A percentile compares a stretch with the other conserved stretches of the same genome.
phyloP scores from a whole-genome alignment of 768 basidiomycete species.

The Amanita inopinata region DNA sequence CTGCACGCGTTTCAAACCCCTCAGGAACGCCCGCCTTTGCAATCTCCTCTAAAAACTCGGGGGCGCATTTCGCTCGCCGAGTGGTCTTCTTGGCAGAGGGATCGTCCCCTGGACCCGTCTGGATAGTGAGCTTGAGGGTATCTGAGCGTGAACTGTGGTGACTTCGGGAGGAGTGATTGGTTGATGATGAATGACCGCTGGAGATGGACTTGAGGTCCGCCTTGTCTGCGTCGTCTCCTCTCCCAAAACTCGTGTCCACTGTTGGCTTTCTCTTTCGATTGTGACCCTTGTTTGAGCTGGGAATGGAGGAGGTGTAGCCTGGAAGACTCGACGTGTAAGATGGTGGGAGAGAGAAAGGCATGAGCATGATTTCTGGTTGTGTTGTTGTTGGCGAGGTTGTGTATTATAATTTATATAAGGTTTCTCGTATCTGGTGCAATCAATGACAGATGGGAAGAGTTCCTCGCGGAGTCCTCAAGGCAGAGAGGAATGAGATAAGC shows the following conservation, averaged over 20 bases:
- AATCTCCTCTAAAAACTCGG: conserved; percentile 35
- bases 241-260: not conserved
- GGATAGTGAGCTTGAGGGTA: conserved; percentile 7
- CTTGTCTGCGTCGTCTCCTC: not conserved
- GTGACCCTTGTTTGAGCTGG: not conserved
- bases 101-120: not conserved
- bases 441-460: conserved; percentile 10
- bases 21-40: conserved; percentile 22
- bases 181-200: conserved; percentile 1
- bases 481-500: conserved; percentile 11
- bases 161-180: not conserved
- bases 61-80: conserved; percentile 32
- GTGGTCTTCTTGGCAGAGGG: not conserved
- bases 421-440: conserved; percentile 3
- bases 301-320: conserved; percentile 10
- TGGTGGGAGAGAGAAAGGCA: conserved; percentile 9
- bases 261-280: too few species aligned
- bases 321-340: conserved; percentile 12
- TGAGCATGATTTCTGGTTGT: not conserved
- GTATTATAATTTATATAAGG: conserved; percentile 10
- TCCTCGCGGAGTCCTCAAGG: conserved; percentile 20
- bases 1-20: conserved; percentile 20
- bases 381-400: conserved; percentile 13
- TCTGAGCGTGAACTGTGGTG: conserved; percentile 2
- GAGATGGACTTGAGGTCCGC: conserved; percentile 6